A percentile compares a stretch with the other conserved stretches of the same genome.
Conservation (phyloP, 768 basidiomycete genomes). For the Lactarius sp. region DNA sequence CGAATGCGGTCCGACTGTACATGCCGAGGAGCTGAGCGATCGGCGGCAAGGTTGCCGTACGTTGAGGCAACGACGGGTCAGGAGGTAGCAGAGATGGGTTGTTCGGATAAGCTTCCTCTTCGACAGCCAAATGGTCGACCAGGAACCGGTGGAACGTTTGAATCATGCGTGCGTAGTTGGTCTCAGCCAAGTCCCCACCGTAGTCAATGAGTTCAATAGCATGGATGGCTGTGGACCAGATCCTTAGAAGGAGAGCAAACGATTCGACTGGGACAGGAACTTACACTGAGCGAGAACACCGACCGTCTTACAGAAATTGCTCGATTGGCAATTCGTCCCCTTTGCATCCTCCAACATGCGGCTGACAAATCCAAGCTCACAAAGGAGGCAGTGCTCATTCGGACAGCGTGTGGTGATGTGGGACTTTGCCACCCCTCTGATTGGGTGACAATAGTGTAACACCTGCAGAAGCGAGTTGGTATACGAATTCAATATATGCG, state of each 20-base stretch:
- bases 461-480: conserved; percentile 87
- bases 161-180: conserved; percentile 83
- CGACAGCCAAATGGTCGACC: conserved; percentile 74
- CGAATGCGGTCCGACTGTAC: conserved; percentile 66
- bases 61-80: conserved; percentile 26
- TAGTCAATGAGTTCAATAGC: conserved; percentile 89
- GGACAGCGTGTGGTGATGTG: conserved; percentile 88
- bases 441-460: conserved; percentile 78
- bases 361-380: conserved; percentile 91
- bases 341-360: conserved; percentile 94
- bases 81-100: conserved; percentile 50
- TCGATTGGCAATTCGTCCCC: conserved; percentile 93
- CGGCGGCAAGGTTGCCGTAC: conserved; percentile 45
- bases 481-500: conserved; percentile 96
- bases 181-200: conserved; percentile 64
- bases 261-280: conserved; percentile 10
- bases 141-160: conserved; percentile 95
- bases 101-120: conserved; percentile 59
- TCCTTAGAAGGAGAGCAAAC: conserved; percentile 14
- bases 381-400: conserved; percentile 88
- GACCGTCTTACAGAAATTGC: conserved; percentile 94
- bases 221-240: conserved; percentile 48
- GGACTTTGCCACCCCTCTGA: conserved; percentile 79
- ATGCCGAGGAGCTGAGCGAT: conserved; percentile 85
- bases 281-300: conserved; percentile 82